Evolutionary conservation across 768 basidiomycete species (phyloP).

Genomic region (Lactarius trivialis): DNA sequence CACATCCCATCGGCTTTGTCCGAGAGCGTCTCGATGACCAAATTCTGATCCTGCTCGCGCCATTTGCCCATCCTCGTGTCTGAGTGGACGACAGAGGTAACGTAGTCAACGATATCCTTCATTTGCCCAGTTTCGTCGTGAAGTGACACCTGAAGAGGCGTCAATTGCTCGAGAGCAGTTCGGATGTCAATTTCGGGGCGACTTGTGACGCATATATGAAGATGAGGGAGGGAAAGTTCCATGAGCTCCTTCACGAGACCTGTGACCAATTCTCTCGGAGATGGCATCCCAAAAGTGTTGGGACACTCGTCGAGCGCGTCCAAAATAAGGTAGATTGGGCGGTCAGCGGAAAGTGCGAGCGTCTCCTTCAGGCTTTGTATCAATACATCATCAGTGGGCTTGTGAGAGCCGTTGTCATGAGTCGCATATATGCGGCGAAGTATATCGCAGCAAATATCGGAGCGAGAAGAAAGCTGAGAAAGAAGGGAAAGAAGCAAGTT

Average conservation of each 20-base stretch:
- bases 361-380: not conserved
- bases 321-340: not conserved
- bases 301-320: slow-evolving; percentile 2
- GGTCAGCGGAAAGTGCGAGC: not conserved
- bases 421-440: not conserved
- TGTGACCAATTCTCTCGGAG: not conserved
- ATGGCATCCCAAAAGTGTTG: not conserved
- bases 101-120: not conserved
- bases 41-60: not conserved
- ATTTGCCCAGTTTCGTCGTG: not conserved
- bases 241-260: not conserved
- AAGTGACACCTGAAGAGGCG: not conserved
- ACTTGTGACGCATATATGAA: not conserved
- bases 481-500: not conserved
- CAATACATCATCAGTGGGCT: not conserved
- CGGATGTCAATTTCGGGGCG: not conserved
- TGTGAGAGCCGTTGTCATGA: not conserved
- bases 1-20: not conserved
- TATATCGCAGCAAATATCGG: not conserved
- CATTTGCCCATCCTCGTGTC: not conserved
- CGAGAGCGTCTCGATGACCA: not conserved
- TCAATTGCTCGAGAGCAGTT: not conserved
- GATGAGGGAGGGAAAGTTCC: not conserved
- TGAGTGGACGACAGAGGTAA: not conserved
- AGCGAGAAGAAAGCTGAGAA: not conserved